Evolutionary conservation across 2,329 filamentous ascomycete species (phyloP).

Genomic region (Alternaria alternata): DNA sequence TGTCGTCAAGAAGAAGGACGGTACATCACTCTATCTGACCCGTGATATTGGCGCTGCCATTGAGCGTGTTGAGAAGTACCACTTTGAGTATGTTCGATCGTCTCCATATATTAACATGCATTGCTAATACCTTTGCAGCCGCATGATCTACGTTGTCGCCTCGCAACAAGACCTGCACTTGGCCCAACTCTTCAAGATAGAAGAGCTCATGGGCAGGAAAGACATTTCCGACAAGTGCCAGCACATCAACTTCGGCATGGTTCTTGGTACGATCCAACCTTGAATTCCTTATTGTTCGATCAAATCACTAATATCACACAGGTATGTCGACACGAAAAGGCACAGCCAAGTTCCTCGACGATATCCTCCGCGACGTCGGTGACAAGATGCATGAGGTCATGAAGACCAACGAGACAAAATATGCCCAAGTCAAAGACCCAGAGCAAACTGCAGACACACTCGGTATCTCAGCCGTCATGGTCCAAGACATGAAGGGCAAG

Average conservation of each 20-base stretch:
- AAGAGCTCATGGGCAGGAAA: slow-evolving; percentile 67
- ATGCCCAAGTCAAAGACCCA: slow-evolving; percentile 86
- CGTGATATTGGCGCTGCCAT: slow-evolving; percentile 73
- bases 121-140: slow-evolving; percentile 36
- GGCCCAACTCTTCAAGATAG: slow-evolving; percentile 71
- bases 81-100: slow-evolving; percentile 59
- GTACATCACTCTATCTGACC: slow-evolving; percentile 73
- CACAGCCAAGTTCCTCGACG: slow-evolving; percentile 61
- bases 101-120: neutral
- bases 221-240: slow-evolving; percentile 67
- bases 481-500: slow-evolving; percentile 97
- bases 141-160: slow-evolving; percentile 74
- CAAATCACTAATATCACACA: slow-evolving; percentile 2
- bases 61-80: slow-evolving; percentile 68
- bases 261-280: slow-evolving; percentile 55
- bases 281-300: neutral
- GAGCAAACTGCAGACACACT: slow-evolving; percentile 83
- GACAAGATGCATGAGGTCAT: slow-evolving; percentile 99
- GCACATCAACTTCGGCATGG: slow-evolving; percentile 73
- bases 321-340: slow-evolving; percentile 70
- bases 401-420: slow-evolving; percentile 89
- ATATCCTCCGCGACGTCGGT: slow-evolving; percentile 67
- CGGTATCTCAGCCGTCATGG: slow-evolving; percentile 95
- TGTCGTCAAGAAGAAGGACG: slow-evolving; percentile 71
- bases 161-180: slow-evolving; percentile 71